Conservation (phyloP, 257 asterid genomes). For the Parsonsia alboflavescens region DNA sequence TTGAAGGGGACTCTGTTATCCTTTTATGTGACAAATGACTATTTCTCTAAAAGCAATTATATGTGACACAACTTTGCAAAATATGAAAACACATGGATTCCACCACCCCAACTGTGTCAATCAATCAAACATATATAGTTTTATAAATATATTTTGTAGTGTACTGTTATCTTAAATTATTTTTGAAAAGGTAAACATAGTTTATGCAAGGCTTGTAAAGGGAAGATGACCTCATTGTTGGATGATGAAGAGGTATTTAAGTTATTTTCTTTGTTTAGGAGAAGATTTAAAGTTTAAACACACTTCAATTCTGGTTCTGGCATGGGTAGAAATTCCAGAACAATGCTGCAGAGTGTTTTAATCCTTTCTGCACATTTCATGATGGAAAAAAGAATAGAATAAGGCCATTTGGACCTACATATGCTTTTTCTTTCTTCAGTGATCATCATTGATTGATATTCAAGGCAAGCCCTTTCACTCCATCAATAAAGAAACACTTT, state of each 20-base stretch:
- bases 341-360: not conserved
- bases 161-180: too few relatives aligned
- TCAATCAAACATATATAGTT: too few relatives aligned
- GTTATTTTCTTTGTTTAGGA: too few relatives aligned
- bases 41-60: not conserved
- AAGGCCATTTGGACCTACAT: constrained; percentile 9
- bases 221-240: constrained; percentile 10
- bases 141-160: too few relatives aligned
- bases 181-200: too few relatives aligned
- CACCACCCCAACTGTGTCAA: not conserved
- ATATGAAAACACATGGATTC: not conserved
- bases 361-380: not conserved
- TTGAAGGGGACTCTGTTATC: not conserved
- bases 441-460: constrained; percentile 3
- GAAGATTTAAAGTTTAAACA: too few relatives aligned
- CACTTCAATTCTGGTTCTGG: too few relatives aligned
- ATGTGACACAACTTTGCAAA: not conserved
- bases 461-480: not conserved
- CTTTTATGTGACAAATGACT: not conserved
- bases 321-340: not conserved
- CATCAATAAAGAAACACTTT: not conserved
- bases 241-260: constrained; percentile 1
- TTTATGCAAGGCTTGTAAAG: not conserved
- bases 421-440: not conserved
- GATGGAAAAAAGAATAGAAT: not conserved